Conservation (phyloP, 1,284 basidiomycete species). For the Golubevia pallescens region DNA sequence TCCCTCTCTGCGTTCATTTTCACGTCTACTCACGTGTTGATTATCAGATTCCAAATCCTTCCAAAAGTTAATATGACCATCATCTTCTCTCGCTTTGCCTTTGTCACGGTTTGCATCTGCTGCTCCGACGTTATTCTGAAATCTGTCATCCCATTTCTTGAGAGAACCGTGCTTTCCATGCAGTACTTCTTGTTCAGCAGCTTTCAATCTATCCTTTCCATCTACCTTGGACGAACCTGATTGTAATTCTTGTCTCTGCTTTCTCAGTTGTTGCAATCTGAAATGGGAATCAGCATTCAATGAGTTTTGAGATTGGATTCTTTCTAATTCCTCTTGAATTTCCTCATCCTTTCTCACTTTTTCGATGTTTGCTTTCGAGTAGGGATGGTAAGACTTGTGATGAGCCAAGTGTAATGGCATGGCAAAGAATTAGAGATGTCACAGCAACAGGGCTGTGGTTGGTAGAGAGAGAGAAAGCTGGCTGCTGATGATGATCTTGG, state of each 20-base stretch:
- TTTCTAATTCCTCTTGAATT: constrained; percentile 5
- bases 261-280: constrained; percentile 12
- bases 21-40: too few relatives aligned
- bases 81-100: background rate
- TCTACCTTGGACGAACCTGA: background rate
- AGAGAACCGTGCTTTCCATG: constrained; percentile 7
- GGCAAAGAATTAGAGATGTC: background rate
- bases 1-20: too few relatives aligned
- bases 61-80: constrained; percentile 34
- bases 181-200: constrained; percentile 4
- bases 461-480: background rate
- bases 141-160: constrained; percentile 1
- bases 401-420: constrained; percentile 46
- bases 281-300: constrained; percentile 15
- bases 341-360: constrained; percentile 32
- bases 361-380: constrained; percentile 34
- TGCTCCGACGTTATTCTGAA: background rate
- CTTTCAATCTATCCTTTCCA: constrained; percentile 1
- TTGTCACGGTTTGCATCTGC: background rate
- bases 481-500: too few relatives aligned
- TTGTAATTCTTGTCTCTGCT: background rate
- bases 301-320: background rate
- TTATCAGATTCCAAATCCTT: constrained; percentile 13
- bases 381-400: constrained; percentile 46
- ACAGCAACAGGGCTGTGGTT: too few relatives aligned